These are phyloP conservation scores for Phialophora macrospora DNA, from an alignment of 2,329 filamentous ascomycete species.

Conservation along the genomic window DNA sequence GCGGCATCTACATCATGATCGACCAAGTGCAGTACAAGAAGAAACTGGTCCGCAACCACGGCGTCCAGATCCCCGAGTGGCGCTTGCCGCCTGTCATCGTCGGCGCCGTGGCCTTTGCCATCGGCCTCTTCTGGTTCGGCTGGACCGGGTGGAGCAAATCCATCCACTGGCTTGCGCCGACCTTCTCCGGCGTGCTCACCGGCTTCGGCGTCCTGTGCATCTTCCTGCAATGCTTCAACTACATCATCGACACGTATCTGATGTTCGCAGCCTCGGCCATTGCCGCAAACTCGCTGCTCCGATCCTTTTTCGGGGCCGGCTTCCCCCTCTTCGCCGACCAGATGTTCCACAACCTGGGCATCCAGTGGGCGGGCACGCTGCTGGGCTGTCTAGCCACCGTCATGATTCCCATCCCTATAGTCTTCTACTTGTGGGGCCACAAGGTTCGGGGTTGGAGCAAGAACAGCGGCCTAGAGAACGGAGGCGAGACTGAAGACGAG, in stretches of 20 bases:
- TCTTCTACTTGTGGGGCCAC: constrained; percentile 74
- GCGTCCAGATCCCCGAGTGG: constrained; percentile 62
- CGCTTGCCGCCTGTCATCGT: constrained; percentile 60
- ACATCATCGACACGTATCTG: constrained; percentile 64
- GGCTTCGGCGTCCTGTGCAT: constrained; percentile 64
- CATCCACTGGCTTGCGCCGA: constrained; percentile 51
- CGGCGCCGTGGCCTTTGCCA: constrained; percentile 59
- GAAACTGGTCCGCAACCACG: constrained; percentile 70
- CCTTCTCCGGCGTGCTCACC: constrained; percentile 57
- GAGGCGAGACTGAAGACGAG: constrained; percentile 11
- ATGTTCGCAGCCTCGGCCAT: constrained; percentile 72
- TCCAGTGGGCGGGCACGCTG: constrained; percentile 75
- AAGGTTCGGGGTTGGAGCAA: constrained; percentile 60
- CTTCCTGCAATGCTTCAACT: constrained; percentile 63
- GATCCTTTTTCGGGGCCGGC: constrained; percentile 40
- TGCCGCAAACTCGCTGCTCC: constrained; percentile 70
- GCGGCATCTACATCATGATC: constrained; percentile 66
- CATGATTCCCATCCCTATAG: constrained; percentile 73
- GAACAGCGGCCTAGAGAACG: background rate
- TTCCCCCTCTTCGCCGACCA: constrained; percentile 66
- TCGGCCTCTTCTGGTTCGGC: constrained; percentile 77
- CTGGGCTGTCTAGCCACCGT: constrained; percentile 74
- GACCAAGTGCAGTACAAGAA: constrained; percentile 70
- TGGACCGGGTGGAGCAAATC: constrained; percentile 65
- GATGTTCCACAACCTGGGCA: constrained; percentile 61